Evolutionary conservation across 1,284 basidiomycete species (phyloP).

Genomic region (Singerocomus inundabilis): DNA sequence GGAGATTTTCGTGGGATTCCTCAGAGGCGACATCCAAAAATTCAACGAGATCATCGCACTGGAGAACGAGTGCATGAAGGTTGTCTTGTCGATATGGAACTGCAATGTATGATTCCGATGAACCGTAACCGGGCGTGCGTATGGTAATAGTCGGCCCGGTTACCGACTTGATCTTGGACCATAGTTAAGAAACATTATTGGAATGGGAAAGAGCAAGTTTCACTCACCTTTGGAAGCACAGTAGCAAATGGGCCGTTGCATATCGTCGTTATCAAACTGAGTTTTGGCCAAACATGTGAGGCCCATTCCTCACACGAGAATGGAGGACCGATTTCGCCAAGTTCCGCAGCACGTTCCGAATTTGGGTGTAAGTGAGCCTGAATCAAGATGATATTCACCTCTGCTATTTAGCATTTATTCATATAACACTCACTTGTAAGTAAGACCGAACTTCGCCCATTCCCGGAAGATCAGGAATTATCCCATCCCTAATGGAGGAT

Average conservation of each 20-base stretch:
- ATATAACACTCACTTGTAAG: constrained; percentile 5
- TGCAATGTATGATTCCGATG: constrained; percentile 5
- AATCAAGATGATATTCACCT: not conserved
- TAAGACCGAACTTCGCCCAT: constrained; percentile 2
- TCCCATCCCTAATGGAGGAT: constrained; percentile 8
- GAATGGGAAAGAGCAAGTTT: no score
- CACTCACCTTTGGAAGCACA: constrained; percentile 1
- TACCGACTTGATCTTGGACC: not conserved
- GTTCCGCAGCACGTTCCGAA: constrained; percentile 11
- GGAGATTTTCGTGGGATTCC: constrained; percentile 1
- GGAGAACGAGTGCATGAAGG: not conserved
- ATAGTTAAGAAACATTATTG: not conserved
- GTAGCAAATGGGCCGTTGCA: constrained; percentile 13
- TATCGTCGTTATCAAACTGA: not conserved
- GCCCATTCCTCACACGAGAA: constrained; percentile 14
- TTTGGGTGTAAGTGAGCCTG: constrained; percentile 1
- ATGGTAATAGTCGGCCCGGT: constrained; percentile 8
- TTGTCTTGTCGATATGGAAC: not conserved
- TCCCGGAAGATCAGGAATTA: constrained; percentile 11
- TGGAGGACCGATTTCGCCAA: constrained; percentile 11
- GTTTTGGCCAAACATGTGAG: constrained; percentile 8
- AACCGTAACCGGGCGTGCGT: constrained; percentile 4
- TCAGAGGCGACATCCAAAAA: constrained; percentile 3
- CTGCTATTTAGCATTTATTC: not conserved
- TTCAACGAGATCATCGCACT: not conserved